A percentile compares a stretch with the other conserved stretches of the same genome.
These are phyloP conservation scores for Larix kaempferi DNA, from an alignment of 75 land plant species.

Conservation along the genomic window DNA sequence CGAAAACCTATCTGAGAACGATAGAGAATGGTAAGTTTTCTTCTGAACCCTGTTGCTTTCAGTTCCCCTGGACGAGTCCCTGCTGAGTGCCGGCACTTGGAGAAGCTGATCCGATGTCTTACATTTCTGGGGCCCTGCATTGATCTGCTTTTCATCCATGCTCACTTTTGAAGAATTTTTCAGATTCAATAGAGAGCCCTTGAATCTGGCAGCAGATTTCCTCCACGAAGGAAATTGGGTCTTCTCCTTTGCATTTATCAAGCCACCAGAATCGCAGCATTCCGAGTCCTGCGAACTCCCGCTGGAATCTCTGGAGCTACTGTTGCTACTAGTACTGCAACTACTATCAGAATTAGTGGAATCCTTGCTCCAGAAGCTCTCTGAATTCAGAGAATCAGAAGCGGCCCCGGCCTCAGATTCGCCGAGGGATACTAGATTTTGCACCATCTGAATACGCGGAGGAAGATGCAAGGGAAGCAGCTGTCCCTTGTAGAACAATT, in stretches of 20 bases:
- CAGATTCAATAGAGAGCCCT: slow-evolving; percentile 5
- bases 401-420: background rate
- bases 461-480: slow-evolving; percentile 59
- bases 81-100: background rate
- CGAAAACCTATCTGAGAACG: background rate
- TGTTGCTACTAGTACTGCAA: slow-evolving; percentile 2
- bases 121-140: too few species aligned
- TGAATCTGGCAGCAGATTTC: slow-evolving; percentile 7
- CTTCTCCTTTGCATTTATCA: background rate
- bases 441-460: slow-evolving; percentile 45
- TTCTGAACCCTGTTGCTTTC: background rate
- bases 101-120: background rate
- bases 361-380: slow-evolving; percentile 6
- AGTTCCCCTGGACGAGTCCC: background rate
- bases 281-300: slow-evolving; percentile 15
- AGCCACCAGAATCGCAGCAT: background rate
- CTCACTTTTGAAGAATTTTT: slow-evolving; percentile 4
- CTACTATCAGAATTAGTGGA: background rate
- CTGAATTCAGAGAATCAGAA: background rate
- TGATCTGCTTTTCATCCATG: slow-evolving; percentile 9
- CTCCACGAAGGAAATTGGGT: background rate
- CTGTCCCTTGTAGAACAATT: slow-evolving; percentile 64
- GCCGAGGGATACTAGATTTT: slow-evolving; percentile 11
- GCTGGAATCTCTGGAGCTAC: slow-evolving; percentile 10
- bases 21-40: background rate